These are phyloP conservation scores for Penicillium freii DNA, from an alignment of 2,329 filamentous ascomycete species.

Conservation along the genomic window DNA sequence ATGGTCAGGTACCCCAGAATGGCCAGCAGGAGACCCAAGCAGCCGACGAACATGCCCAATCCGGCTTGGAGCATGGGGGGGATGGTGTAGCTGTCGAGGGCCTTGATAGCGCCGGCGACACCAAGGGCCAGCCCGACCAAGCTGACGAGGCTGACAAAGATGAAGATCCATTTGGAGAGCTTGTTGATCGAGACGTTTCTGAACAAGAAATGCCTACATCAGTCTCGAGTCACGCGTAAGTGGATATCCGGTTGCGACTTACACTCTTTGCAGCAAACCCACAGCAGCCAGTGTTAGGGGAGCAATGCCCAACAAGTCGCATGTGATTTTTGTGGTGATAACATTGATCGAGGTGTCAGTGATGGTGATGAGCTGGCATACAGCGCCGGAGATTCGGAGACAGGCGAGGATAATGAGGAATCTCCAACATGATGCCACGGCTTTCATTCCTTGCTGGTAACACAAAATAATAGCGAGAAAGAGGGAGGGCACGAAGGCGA, in stretches of 20 bases:
- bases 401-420: not conserved
- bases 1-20: not conserved
- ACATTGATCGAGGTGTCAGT: not conserved
- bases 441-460: not conserved
- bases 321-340: not conserved
- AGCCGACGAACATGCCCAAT: not conserved
- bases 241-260: not conserved
- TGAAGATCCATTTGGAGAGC: not conserved
- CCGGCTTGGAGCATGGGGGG: not conserved
- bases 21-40: not conserved
- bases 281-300: not conserved
- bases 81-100: not conserved
- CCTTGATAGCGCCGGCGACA: not conserved
- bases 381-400: not conserved
- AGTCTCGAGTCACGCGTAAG: not conserved
- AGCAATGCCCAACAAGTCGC: not conserved
- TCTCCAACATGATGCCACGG: not conserved
- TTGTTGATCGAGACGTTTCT: not conserved
- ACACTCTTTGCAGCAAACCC: not conserved
- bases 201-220: not conserved
- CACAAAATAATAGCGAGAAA: not conserved
- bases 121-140: not conserved
- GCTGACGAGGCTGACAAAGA: not conserved
- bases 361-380: not conserved
- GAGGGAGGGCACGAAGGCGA: not conserved